Evolutionary conservation across 2,329 filamentous ascomycete species (phyloP).

Genomic region (Neurospora sp.): DNA sequence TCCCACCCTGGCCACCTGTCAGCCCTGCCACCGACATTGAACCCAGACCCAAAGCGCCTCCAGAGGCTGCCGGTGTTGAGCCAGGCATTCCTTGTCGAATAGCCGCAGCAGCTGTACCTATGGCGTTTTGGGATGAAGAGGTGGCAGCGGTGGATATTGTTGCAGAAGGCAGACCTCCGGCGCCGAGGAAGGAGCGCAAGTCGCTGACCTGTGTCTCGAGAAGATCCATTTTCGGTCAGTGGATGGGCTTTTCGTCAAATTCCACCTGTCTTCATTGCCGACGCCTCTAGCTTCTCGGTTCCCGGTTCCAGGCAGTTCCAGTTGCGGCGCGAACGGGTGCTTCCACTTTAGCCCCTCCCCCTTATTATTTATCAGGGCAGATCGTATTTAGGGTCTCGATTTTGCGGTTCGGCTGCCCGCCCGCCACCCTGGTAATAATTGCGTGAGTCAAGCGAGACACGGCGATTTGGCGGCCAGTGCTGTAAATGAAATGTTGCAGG

Average conservation of each 20-base stretch:
- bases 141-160: constrained; percentile 11
- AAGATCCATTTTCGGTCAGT: constrained; percentile 34
- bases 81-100: constrained; percentile 2
- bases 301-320: not conserved
- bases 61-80: not conserved
- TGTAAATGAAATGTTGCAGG: not conserved
- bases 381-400: not conserved
- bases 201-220: constrained; percentile 45
- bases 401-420: not conserved
- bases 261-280: not conserved
- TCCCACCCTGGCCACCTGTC: not conserved
- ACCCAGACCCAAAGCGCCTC: not conserved
- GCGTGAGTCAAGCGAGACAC: not conserved
- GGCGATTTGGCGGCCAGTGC: not conserved
- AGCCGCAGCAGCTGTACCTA: not conserved
- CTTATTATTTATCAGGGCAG: not conserved
- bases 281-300: not conserved
- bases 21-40: not conserved
- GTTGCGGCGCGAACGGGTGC: not conserved
- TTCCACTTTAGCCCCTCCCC: not conserved
- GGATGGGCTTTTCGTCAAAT: not conserved
- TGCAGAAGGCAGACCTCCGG: constrained; percentile 19
- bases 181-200: constrained; percentile 37
- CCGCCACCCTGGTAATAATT: not conserved
- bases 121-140: not conserved